phyloP scores from a whole-genome alignment of 352 stramenopile genomes.

The Globisporangium mamillatum region DNA sequence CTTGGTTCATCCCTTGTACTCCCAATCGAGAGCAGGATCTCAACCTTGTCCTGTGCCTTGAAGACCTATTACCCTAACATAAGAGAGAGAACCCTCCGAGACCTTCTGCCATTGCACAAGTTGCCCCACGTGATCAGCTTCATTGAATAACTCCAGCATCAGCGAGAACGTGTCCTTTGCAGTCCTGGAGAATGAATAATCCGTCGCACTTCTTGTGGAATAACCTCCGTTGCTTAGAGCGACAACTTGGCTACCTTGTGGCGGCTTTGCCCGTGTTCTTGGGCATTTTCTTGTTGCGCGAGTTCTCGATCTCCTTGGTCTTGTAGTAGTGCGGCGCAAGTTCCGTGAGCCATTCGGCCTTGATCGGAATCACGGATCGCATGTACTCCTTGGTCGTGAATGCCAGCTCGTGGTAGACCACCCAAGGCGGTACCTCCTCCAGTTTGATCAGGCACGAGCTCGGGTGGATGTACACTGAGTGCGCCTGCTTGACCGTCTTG shows the following conservation, averaged over 20 bases:
- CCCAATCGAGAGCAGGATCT: too few relatives aligned
- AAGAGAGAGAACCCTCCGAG: too few relatives aligned
- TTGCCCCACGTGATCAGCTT: too few relatives aligned
- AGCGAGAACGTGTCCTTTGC: too few relatives aligned
- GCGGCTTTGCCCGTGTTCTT: slow-evolving; percentile 63
- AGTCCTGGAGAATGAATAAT: too few relatives aligned
- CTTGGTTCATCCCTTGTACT: too few relatives aligned
- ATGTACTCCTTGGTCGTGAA: slow-evolving; percentile 99
- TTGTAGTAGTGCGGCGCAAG: slow-evolving; percentile 99
- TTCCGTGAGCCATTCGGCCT: slow-evolving; percentile 97
- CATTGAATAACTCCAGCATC: too few relatives aligned
- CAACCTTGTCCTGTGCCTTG: too few relatives aligned
- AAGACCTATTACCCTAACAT: too few relatives aligned
- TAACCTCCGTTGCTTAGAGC: too few relatives aligned
- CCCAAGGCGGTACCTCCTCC: slow-evolving; percentile 90
- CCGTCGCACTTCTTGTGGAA: too few relatives aligned
- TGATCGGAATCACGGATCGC: slow-evolving; percentile 95
- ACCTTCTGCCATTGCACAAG: too few relatives aligned
- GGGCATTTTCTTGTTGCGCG: slow-evolving; percentile 97
- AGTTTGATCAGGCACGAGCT: slow-evolving; percentile 94
- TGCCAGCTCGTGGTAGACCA: slow-evolving; percentile 99
- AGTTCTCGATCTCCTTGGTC: slow-evolving; percentile 95
- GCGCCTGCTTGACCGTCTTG: slow-evolving; percentile 98
- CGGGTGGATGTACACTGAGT: slow-evolving; percentile 98
- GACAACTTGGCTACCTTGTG: neutral